These are phyloP conservation scores for Fusarium sp. DNA, from an alignment of 2,329 filamentous ascomycete genomes.

Conservation along the genomic window DNA sequence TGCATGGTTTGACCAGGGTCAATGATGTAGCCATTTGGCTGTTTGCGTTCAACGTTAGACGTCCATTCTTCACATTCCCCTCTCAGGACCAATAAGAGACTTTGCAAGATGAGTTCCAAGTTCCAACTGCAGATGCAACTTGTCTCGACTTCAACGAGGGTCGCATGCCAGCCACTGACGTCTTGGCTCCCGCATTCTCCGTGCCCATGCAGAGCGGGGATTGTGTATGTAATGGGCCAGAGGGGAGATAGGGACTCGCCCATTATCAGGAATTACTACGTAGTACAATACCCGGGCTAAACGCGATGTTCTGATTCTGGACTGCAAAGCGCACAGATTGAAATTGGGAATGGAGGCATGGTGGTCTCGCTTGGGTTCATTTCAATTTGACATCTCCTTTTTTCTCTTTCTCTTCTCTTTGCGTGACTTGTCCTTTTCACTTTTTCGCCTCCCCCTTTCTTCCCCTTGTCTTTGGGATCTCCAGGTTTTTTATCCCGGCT, in stretches of 20 bases:
- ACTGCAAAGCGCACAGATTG: not conserved
- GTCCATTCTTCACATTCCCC: conserved; percentile 13
- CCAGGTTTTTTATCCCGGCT: conserved; percentile 31
- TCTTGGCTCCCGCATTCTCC: conserved; percentile 21
- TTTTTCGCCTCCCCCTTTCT: conserved; percentile 34
- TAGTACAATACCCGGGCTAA: conserved; percentile 4
- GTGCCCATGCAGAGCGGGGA: conserved; percentile 8
- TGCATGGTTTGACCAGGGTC: conserved; percentile 23
- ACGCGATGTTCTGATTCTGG: conserved; percentile 9
- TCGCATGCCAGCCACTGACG: conserved; percentile 40
- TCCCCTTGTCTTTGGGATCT: conserved; percentile 12
- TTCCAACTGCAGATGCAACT: conserved; percentile 11
- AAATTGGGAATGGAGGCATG: conserved; percentile 31
- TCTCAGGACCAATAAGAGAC: conserved; percentile 24
- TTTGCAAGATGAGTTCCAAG: conserved; percentile 10
- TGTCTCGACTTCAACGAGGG: not conserved
- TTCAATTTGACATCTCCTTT: too few relatives aligned
- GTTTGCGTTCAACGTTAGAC: not conserved
- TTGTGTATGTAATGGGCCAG: conserved; percentile 4
- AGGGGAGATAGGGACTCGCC: not conserved
- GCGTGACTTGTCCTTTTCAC: not conserved
- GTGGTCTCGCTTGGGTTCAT: not conserved
- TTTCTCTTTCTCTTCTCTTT: not conserved
- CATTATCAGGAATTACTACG: conserved; percentile 1
- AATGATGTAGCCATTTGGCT: conserved; percentile 16